Base-by-base conservation (phyloP, 345 rosid genomes). In the Raphanus sativus region DNA sequence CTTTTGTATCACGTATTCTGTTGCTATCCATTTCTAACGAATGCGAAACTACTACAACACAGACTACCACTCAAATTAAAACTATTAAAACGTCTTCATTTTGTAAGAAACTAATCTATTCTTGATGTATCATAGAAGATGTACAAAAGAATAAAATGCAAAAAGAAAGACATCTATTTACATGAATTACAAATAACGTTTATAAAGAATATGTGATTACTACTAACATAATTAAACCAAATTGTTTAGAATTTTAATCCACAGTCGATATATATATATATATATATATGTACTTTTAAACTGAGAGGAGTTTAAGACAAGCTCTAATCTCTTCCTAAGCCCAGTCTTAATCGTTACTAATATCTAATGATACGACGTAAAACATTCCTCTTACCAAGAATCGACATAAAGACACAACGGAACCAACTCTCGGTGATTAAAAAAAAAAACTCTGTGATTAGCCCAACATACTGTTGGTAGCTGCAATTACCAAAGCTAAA, bases 21-120 rank as follows among this genome's bases (percentile, higher is more conserved):
- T 75, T 13, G 16, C 78, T 29, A 45, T 75, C 79, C 48, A 59
- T 17, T 59, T 75, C 32, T 25, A 25, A 42, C 67, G 78, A 54
- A 67, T 60, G 68, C 68, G 4, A 67, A n/a, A 3, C 4, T 58
- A 42, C 48, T 40, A 56, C 30, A 58, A 59, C 16, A 29, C 32
- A 30, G 33, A 40, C 50, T 13, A 42, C 34, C 48, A 67, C 78
- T 75, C 60, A 29, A 40, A 28, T 11, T 55, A 5, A 17, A 12
- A 30, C 34, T 24, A 24, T 24, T 55, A 15, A n/a, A 56, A 25
- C 29, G 30, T 26, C 15, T 50, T 48, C 12, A 1, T 45, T 42
- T 12, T 45, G 4, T 45, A 12, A 45, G 15, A 13, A 45, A 45
- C 6, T 45, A 45, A 45, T 48, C 0, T 48, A 10, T 42, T 42